phyloP scores from a whole-genome alignment of 164 flowering plant genomes.

The Vitis vinifera region DNA sequence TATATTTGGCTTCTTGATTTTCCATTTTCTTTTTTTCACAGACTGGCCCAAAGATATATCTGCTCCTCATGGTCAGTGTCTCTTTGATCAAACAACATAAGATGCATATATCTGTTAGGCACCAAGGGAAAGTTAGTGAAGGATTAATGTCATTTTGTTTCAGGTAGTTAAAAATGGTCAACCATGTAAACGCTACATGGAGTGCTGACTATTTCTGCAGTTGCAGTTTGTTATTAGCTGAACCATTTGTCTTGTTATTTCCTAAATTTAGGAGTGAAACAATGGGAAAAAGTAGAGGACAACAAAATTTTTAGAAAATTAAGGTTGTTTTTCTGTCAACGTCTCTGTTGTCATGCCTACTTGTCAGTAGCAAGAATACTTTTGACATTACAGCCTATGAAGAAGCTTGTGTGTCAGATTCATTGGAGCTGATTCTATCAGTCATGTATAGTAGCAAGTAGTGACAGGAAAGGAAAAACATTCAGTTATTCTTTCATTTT shows the following conservation, averaged over 20 bases:
- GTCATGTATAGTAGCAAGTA: not conserved
- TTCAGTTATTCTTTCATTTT: not conserved
- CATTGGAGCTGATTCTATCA: too few relatives aligned
- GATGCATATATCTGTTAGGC: too few relatives aligned
- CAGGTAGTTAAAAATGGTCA: too few relatives aligned
- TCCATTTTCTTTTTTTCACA: not conserved
- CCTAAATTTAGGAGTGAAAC: too few relatives aligned
- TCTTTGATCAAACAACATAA: conserved; percentile 1
- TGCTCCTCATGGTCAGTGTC: not conserved
- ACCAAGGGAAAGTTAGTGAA: too few relatives aligned
- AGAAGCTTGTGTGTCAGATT: not conserved
- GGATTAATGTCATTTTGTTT: too few relatives aligned
- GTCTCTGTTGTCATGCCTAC: too few relatives aligned
- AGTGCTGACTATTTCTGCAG: not conserved
- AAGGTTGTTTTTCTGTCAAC: too few relatives aligned
- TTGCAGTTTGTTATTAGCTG: not conserved
- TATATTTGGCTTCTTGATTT: not conserved
- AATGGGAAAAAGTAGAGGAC: too few relatives aligned
- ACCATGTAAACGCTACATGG: not conserved
- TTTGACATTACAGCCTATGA: not conserved
- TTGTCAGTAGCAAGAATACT: too few relatives aligned
- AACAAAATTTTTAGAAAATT: too few relatives aligned
- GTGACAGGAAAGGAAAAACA: not conserved
- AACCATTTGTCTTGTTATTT: not conserved
- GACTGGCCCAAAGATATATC: not conserved